Evolutionary conservation across 2,329 filamentous ascomycete species (phyloP), one percentile per base, ranked within the genome.

Genomic region (Lachnellula willkommii): DNA sequence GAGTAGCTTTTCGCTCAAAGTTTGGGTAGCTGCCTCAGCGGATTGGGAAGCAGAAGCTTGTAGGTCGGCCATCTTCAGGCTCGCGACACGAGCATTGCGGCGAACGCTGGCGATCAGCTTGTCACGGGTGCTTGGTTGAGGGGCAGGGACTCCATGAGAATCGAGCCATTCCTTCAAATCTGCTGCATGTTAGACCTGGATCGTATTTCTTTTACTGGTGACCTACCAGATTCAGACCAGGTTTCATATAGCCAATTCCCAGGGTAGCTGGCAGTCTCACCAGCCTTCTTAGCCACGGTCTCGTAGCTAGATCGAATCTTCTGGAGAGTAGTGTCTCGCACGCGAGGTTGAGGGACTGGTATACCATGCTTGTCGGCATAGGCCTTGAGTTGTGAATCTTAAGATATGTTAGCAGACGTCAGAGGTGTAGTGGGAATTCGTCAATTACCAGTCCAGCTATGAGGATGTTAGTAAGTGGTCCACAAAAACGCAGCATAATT

Each of bases 81-180:
- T 88, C 35, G 89, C 88, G 46, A 93, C 74, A 58, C 90, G 89
- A 47, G 92, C 89, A 75, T 96, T 95, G 64, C 94, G 92, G 67
- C 94, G 93, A 58, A 97, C 88, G 7, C 83, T 81, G 50, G 94
- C 90, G 69, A 99, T 86, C 51, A 97, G 79, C 73, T 90, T 90
- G 74, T 97, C 92, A 58, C 94, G 90, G 58, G 78, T 85, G 49
- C 83, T 83, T 32, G 90, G 88, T 71, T 97, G 93, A 58, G 94
- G 93, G 53, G 83, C 89, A 12, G 90, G 87, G 72, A 93, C 85
- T 51, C 94, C 94, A 64, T 90, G 84, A 63, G 87, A 86, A 67
- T 97, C 94, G 47, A 96, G 86, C 88, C 89, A 99, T 63, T 89
- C 82, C 79, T 97, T 97, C 60, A 96, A 76, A 50, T 96, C 93